Evolutionary conservation across 306 rosid species (phyloP), one percentile per base, ranked within the genome.

Genomic region (Cucurbita ficifolia): DNA sequence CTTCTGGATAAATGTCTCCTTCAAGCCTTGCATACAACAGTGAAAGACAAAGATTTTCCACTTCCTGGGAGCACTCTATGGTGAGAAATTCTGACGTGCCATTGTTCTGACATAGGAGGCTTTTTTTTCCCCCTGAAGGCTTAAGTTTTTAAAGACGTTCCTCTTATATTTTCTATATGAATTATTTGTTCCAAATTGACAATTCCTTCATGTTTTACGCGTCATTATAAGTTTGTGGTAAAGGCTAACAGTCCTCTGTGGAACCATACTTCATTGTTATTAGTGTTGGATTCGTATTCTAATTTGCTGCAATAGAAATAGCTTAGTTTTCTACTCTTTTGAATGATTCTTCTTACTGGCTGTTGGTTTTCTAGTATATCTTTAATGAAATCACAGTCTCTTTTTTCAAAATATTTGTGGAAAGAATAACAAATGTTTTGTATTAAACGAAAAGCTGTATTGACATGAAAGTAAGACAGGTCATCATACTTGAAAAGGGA

Each of bases 61-160:
- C 70, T 89, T 83, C 94, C 97, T n/a, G 98, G 98, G 84, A 90
- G 98, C 85, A 94, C 96, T 38, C 61, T 94, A 58, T 94, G 97
- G 98, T 94, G 71, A 75, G 82, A 63, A 62, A 9, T 19, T 55
- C n/a, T 51, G 10, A n/a, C 33, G 3, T 61, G 21, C 64, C 43
- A 8, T 48, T 6, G n/a, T 65, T 67, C 21, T 67, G 38, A 46
- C n/a, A 67, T 10, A 21, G 73, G 73, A 67, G 73, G 56, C 22
- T 6, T 45, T 13, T 0, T 1, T 7, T 43, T 43, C 17, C 6
- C 6, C 14, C 38, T 21, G 55, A 67, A 45, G 52, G 35, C 13
- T 22, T 12, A 45, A 46, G 54, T 68, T 45, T 45, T 46, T 22
- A 21, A n/a, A 68, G 19, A 46, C 24, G 48, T 68, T 68, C 16